phyloP scores from a whole-genome alignment of 1,284 basidiomycete species.

The Nidula niveotomentosa region DNA sequence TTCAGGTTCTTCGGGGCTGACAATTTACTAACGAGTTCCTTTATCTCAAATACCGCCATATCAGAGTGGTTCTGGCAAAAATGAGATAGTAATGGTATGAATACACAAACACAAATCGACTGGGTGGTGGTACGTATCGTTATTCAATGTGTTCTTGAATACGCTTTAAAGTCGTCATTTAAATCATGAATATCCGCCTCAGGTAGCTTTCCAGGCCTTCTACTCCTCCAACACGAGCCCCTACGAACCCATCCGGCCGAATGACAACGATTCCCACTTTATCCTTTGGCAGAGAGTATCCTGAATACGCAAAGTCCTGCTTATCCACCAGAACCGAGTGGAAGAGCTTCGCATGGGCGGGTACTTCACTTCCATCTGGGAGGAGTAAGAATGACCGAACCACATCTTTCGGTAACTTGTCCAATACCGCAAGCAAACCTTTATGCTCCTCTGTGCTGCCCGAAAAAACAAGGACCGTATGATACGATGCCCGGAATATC shows the following conservation, averaged over 20 bases:
- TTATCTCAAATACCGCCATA: too few species aligned
- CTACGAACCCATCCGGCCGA: conserved; percentile 36
- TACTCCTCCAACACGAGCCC: conserved; percentile 23
- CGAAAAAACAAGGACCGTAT: conserved; percentile 1
- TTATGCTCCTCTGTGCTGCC: neutral
- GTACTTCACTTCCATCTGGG: neutral
- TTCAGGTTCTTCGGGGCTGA: too few species aligned
- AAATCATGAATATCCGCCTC: too few species aligned
- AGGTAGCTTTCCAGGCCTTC: neutral
- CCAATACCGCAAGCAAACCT: neutral
- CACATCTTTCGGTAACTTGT: neutral
- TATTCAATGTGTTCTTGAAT: too few species aligned
- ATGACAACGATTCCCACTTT: conserved; percentile 8
- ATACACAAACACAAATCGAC: too few species aligned
- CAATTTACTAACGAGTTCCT: too few species aligned
- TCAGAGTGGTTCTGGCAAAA: too few species aligned
- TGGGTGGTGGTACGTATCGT: too few species aligned
- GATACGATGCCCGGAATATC: conserved; percentile 15
- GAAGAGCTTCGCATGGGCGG: neutral
- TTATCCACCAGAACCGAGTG: neutral
- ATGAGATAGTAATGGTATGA: too few species aligned
- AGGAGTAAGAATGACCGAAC: neutral
- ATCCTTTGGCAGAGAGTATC: neutral
- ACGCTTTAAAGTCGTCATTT: too few species aligned
- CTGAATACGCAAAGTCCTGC: neutral